Conservation (phyloP, 1,284 basidiomycete species). For the Pseudozyma pruni region DNA sequence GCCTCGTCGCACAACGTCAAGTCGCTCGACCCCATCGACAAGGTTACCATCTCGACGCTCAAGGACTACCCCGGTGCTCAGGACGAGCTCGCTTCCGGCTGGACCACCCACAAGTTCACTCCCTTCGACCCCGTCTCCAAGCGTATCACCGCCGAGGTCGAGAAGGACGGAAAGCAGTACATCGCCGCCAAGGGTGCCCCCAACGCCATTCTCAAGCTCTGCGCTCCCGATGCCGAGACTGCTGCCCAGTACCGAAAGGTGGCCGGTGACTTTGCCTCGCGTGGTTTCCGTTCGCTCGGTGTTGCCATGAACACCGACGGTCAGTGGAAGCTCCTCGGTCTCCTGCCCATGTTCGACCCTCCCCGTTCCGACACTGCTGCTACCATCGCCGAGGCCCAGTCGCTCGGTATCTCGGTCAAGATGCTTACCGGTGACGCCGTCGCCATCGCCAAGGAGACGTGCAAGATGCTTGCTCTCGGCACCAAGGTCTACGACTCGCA, state of each 20-base stretch:
- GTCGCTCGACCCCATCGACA: constrained; percentile 73
- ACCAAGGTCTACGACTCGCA: constrained; percentile 74
- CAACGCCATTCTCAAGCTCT: constrained; percentile 73
- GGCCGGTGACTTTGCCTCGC: constrained; percentile 70
- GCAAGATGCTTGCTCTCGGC: constrained; percentile 71
- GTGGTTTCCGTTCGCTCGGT: constrained; percentile 73
- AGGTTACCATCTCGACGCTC: constrained; percentile 72
- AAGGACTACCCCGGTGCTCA: constrained; percentile 73
- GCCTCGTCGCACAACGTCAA: constrained; percentile 74
- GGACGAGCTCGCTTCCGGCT: constrained; percentile 71
- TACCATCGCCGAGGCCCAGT: constrained; percentile 72
- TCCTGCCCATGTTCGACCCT: constrained; percentile 72
- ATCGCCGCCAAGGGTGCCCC: constrained; percentile 73
- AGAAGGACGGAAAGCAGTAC: constrained; percentile 72
- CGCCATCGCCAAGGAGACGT: constrained; percentile 74
- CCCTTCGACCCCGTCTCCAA: constrained; percentile 74
- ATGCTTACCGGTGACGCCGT: constrained; percentile 75
- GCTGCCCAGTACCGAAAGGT: constrained; percentile 70
- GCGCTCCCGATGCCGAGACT: constrained; percentile 69
- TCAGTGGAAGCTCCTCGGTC: constrained; percentile 72
- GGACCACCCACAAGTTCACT: constrained; percentile 72
- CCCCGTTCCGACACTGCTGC: constrained; percentile 72
- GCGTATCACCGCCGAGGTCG: constrained; percentile 73
- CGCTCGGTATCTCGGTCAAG: constrained; percentile 73
- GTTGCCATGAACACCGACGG: constrained; percentile 72